These are phyloP conservation scores for Salix viminalis DNA, from an alignment of 345 rosid species.

Conservation along the genomic window DNA sequence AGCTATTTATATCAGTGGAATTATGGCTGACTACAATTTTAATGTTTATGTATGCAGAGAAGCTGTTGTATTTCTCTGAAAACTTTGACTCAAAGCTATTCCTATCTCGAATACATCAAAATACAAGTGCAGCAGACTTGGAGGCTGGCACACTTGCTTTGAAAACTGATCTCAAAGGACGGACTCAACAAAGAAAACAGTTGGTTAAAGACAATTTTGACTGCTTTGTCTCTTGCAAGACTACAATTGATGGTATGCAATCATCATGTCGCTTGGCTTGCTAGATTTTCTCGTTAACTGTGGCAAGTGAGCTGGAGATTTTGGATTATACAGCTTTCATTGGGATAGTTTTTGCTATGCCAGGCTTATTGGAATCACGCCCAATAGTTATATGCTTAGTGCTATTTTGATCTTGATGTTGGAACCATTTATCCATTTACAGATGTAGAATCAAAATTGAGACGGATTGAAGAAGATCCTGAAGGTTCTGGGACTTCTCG, in stretches of 20 bases:
- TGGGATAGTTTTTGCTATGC: conserved; percentile 2
- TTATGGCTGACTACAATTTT: neutral
- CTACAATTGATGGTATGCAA: conserved; percentile 90
- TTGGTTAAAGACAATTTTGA: conserved; percentile 96
- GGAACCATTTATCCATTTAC: conserved; percentile 17
- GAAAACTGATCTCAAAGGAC: conserved; percentile 89
- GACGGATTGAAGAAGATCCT: conserved; percentile 91
- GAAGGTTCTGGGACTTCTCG: conserved; percentile 96
- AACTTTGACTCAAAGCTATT: conserved; percentile 86
- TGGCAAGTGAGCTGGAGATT: conserved; percentile 2
- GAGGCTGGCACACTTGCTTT: conserved; percentile 92
- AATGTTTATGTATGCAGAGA: conserved; percentile 55
- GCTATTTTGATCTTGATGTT: conserved; percentile 19
- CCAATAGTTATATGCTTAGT: neutral
- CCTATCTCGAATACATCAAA: conserved; percentile 81
- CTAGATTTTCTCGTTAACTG: conserved; percentile 9
- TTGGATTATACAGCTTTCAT: conserved; percentile 10
- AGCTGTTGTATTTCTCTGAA: conserved; percentile 82
- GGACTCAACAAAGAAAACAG: conserved; percentile 87
- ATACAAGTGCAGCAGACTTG: conserved; percentile 76
- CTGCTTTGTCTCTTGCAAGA: conserved; percentile 99
- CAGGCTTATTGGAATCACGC: neutral
- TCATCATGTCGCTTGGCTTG: conserved; percentile 8
- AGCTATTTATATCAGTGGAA: conserved; percentile 1
- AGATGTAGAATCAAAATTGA: conserved; percentile 96